These are phyloP conservation scores for Gliomastix tumulicola DNA, from an alignment of 2,329 filamentous ascomycete species.

Conservation along the genomic window DNA sequence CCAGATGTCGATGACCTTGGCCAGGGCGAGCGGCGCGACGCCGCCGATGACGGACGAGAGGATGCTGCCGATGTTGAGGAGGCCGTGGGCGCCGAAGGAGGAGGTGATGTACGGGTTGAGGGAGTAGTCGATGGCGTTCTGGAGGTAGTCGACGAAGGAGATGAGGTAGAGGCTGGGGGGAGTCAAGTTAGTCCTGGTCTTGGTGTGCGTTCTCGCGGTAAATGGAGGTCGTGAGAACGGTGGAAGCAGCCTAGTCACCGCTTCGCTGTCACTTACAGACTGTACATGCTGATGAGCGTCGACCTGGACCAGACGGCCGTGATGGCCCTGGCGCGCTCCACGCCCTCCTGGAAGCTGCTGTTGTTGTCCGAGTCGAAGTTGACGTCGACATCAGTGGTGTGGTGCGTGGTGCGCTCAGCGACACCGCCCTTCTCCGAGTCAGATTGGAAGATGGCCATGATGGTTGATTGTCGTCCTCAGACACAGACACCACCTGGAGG, in stretches of 20 bases:
- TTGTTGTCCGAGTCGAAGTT: no score
- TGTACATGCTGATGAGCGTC: slow-evolving; percentile 13
- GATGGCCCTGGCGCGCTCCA: slow-evolving; percentile 28
- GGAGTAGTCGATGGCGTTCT: slow-evolving; percentile 24
- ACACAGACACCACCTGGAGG: no score
- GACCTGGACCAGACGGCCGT: slow-evolving; percentile 29
- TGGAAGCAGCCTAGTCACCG: slow-evolving; percentile 1
- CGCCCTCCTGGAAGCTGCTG: slow-evolving; percentile 31
- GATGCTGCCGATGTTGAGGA: slow-evolving; percentile 36
- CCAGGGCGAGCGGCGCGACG: slow-evolving; percentile 16
- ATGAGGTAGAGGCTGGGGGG: slow-evolving; percentile 31
- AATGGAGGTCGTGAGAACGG: slow-evolving; percentile 1
- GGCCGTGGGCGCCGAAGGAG: slow-evolving; percentile 21
- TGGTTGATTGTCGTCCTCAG: no score
- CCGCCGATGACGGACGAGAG: slow-evolving; percentile 26
- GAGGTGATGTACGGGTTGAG: slow-evolving; percentile 23
- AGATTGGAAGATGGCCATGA: no score
- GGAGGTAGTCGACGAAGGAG: slow-evolving; percentile 33
- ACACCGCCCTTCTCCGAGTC: no score
- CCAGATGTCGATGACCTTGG: slow-evolving; percentile 28
- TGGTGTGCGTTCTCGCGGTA: background rate
- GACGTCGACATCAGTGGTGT: no score
- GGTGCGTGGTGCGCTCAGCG: no score
- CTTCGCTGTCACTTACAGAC: background rate
- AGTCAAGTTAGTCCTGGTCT: background rate